Evolutionary conservation across 345 rosid species (phyloP).

Genomic region (Melaleuca alternifolia): DNA sequence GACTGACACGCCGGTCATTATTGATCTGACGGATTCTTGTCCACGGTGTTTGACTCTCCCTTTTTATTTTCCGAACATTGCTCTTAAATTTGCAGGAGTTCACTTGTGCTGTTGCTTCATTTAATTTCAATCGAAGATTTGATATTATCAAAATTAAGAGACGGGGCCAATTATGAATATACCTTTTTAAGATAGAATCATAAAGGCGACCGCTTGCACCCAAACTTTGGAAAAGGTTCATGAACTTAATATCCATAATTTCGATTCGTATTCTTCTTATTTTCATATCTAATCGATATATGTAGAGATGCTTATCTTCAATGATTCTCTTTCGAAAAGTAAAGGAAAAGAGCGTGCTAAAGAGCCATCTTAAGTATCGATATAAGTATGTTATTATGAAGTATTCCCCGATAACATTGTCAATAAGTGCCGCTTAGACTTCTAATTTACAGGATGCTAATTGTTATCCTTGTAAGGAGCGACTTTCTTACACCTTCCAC

Average conservation of each 20-base stretch:
- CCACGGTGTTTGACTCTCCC: not conserved
- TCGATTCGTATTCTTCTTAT: too few species aligned
- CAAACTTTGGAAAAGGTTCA: not conserved
- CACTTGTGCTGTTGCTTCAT: not conserved
- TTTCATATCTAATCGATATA: too few species aligned
- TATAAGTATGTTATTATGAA: not conserved
- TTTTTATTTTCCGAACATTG: not conserved
- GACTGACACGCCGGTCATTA: not conserved
- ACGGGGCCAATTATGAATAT: not conserved
- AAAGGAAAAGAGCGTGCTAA: not conserved
- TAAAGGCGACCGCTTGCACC: too few species aligned
- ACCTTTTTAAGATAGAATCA: too few species aligned
- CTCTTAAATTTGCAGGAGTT: not conserved
- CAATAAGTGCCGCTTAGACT: not conserved
- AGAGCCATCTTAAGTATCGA: not conserved
- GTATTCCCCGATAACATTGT: not conserved
- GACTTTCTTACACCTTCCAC: not conserved
- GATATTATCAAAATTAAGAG: not conserved
- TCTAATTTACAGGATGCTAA: not conserved
- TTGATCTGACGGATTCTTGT: not conserved
- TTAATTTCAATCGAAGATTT: not conserved
- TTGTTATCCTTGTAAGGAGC: not conserved
- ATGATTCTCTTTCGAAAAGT: too few species aligned
- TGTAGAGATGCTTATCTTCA: too few species aligned
- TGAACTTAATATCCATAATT: not conserved